Evolutionary conservation across 2,329 filamentous ascomycete species (phyloP), one percentile per base, ranked within the genome.

Genomic region (Apiospora pterosperma): DNA sequence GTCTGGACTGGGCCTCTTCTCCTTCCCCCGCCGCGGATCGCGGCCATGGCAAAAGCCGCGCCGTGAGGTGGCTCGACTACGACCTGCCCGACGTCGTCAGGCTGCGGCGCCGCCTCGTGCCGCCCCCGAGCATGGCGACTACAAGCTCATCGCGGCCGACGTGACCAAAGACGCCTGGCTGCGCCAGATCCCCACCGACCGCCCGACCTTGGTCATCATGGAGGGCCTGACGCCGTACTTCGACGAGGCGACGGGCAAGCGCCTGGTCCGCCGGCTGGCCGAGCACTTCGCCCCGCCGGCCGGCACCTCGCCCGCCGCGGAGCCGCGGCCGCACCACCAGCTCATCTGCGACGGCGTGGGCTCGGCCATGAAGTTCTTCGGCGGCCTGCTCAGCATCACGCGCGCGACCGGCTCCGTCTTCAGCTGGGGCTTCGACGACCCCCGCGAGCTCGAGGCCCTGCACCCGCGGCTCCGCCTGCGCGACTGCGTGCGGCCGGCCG

Each of bases 81-180:
- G 77, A 78, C 60, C 63, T 76, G 19, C 74, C 74, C 38, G 75
- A 77, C 19, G 76, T 77, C 11, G 66, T 76, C n/a, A 69, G 69
- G 5, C 67, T 78, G 41, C 75, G 76, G 6, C 62, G 63, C 8
- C 68, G 68, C 41, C 65, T 77, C 4, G 67, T 74, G 1, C 67
- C 71, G 2, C 60, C 64, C 12, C 69, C 1, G 65, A 28, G 16
- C 38, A 63, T 16, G 67, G 68, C 34, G 70, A 74, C 25, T 78
- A 78, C 63, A 62, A 14, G 1, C 65, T 76, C 55, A 44, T 76
- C 7, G 68, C 63, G 36, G 70, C 68, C 19, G 73, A 71, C 59
- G 71, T 71, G 36, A 73, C 69, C 16, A 68, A 70, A 5, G 65
- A 69, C 3, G 67, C 64, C 4, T 78, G 76, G 76, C 69, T 77